Evolutionary conservation across 129 eudicot species (phyloP).

Genomic region (Arctium minus): DNA sequence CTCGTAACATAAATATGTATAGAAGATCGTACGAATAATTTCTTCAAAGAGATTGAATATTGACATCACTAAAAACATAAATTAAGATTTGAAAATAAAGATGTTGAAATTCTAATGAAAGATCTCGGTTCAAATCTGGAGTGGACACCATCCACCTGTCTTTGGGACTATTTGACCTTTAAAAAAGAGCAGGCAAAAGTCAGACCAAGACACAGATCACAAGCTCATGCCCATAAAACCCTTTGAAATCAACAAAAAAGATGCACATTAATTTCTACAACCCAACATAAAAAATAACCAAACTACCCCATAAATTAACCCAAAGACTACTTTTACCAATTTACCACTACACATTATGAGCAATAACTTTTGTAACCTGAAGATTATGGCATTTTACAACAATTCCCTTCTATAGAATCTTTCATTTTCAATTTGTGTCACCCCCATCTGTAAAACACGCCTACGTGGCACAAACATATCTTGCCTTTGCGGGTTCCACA

Average conservation of each 20-base stretch:
- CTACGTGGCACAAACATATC: constrained; percentile 6
- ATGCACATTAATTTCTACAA: constrained; percentile 17
- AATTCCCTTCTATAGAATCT: constrained; percentile 12
- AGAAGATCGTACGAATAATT: too few species aligned
- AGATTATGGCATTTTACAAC: constrained; percentile 1
- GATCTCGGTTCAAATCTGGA: neutral
- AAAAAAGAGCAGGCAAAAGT: neutral
- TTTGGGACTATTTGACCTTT: neutral
- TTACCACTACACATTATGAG: constrained; percentile 15
- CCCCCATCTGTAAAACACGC: neutral
- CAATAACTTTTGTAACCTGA: constrained; percentile 16
- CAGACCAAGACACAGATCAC: neutral
- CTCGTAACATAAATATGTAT: too few species aligned
- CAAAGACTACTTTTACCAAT: constrained; percentile 10
- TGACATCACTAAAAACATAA: too few species aligned
- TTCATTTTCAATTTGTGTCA: constrained; percentile 1
- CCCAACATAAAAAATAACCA: constrained; percentile 9
- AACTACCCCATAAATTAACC: constrained; percentile 14
- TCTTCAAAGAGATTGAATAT: too few species aligned
- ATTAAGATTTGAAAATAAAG: neutral
- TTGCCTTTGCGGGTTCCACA: neutral
- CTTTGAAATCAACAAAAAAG: neutral
- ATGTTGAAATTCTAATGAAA: neutral
- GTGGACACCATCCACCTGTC: too few species aligned
- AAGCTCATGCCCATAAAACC: neutral